These are phyloP conservation scores for Thielaviopsis punctulata DNA, from an alignment of 2,329 filamentous ascomycete species.

Conservation along the genomic window DNA sequence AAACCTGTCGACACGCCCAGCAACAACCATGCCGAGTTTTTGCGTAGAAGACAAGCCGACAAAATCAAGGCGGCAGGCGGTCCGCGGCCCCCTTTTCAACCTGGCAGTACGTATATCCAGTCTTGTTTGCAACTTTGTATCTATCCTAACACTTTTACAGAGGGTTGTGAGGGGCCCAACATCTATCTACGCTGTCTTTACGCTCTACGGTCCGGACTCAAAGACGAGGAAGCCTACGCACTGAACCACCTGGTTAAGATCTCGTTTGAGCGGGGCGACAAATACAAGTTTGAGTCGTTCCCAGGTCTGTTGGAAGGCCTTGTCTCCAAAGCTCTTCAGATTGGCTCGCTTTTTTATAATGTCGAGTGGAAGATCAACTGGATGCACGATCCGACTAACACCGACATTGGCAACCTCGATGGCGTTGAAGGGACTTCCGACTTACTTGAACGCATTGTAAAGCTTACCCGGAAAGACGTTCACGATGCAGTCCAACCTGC, in stretches of 20 bases:
- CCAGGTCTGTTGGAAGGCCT: conserved; percentile 75
- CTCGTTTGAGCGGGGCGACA: conserved; percentile 83
- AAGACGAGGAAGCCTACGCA: conserved; percentile 77
- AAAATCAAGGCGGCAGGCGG: conserved; percentile 25
- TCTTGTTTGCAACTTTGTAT: neutral
- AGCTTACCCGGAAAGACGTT: conserved; percentile 40
- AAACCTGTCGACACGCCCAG: conserved; percentile 59
- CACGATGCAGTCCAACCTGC: conserved; percentile 56
- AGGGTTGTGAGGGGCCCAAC: conserved; percentile 59
- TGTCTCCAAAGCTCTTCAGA: conserved; percentile 65
- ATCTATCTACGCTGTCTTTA: conserved; percentile 83
- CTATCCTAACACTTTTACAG: conserved; percentile 17
- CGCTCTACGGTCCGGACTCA: conserved; percentile 62
- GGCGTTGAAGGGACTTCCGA: conserved; percentile 33
- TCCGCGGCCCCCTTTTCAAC: conserved; percentile 32
- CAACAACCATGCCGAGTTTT: conserved; percentile 54
- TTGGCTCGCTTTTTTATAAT: conserved; percentile 65
- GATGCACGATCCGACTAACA: conserved; percentile 28
- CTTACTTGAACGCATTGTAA: conserved; percentile 49
- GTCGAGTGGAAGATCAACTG: conserved; percentile 69
- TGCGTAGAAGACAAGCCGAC: conserved; percentile 21
- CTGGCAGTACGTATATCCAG: conserved; percentile 38
- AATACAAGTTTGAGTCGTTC: conserved; percentile 89
- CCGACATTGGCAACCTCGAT: conserved; percentile 29
- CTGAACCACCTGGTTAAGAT: conserved; percentile 90